These are phyloP conservation scores for Aegilops sharonensis DNA, from an alignment of 176 grass and related monocot genomes.

Conservation along the genomic window DNA sequence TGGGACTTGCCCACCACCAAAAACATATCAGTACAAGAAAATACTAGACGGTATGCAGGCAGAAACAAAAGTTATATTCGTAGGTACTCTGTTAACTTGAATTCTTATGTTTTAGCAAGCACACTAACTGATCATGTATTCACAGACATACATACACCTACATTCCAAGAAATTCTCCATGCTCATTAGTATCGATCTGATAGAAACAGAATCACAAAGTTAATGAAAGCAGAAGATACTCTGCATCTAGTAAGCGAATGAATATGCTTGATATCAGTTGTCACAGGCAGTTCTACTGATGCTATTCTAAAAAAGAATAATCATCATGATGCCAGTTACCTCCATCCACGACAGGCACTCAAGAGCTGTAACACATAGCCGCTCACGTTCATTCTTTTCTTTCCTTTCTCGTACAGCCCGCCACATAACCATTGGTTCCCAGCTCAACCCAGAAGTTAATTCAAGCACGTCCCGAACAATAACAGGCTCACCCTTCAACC, in stretches of 20 bases:
- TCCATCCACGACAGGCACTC: conserved; percentile 58
- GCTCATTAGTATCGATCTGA: neutral
- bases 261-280: neutral
- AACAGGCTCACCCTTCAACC: conserved; percentile 78
- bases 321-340: conserved; percentile 30
- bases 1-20: neutral
- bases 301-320: neutral
- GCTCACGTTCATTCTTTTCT: conserved; percentile 31
- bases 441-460: conserved; percentile 82
- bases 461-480: conserved; percentile 71
- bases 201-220: neutral
- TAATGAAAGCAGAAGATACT: neutral
- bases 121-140: neutral
- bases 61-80: too few species aligned
- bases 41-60: neutral
- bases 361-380: conserved; percentile 51
- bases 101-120: too few species aligned
- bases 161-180: neutral
- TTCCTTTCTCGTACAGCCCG: conserved; percentile 69
- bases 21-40: neutral
- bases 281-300: neutral
- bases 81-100: too few species aligned
- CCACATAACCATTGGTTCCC: conserved; percentile 99
- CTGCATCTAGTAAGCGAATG: neutral
- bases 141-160: neutral